A percentile compares a stretch with the other conserved stretches of the same genome.
Conservation (phyloP, 164 flowering plant species). For the Macadamia integrifolia region DNA sequence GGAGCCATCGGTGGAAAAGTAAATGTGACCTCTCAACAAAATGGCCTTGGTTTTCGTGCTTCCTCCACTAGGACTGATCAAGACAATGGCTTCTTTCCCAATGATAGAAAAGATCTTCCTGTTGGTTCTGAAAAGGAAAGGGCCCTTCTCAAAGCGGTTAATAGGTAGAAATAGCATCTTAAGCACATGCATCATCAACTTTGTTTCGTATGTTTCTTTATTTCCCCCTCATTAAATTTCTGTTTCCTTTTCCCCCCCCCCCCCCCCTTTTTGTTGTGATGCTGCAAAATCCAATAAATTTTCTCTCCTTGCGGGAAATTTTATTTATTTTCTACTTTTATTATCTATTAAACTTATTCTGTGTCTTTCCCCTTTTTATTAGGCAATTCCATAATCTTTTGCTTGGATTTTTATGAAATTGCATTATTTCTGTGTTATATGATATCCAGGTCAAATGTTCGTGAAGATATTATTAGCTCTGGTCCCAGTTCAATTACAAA, state of each 20-base stretch:
- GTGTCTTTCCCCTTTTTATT: too few species aligned
- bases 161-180: constrained; percentile 45
- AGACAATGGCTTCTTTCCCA: constrained; percentile 42
- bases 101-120: constrained; percentile 60
- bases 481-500: constrained; percentile 60
- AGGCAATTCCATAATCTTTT: too few species aligned
- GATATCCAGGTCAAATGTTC: constrained; percentile 40
- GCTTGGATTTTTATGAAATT: background rate
- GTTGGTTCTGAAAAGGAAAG: constrained; percentile 66
- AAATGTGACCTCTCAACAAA: constrained; percentile 46
- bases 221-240: background rate
- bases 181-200: background rate
- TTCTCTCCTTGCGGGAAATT: background rate
- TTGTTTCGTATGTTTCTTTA: background rate
- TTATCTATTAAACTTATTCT: too few species aligned
- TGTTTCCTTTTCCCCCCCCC: background rate
- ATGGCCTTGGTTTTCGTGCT: constrained; percentile 42
- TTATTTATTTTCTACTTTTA: too few species aligned
- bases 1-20: constrained; percentile 55
- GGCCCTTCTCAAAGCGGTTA: constrained; percentile 50
- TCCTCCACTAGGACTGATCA: constrained; percentile 48
- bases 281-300: background rate
- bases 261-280: background rate
- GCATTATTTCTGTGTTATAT: background rate
- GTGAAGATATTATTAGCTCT: constrained; percentile 51